Base-by-base conservation (phyloP, 2,329 filamentous ascomycete species). In the Penicillium palitans region DNA sequence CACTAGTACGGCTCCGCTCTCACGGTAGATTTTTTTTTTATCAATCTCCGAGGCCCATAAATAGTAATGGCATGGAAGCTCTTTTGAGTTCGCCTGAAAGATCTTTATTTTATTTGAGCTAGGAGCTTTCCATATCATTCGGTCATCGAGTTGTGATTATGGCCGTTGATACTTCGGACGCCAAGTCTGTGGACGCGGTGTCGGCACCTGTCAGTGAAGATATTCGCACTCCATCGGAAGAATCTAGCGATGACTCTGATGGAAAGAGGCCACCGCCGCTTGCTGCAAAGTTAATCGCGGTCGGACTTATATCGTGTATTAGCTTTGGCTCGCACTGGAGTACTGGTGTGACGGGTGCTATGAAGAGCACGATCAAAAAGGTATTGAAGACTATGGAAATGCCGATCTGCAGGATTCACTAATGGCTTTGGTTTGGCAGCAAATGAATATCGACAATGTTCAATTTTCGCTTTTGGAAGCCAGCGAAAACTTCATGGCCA, bases 331-430 rank as follows among this genome's bases (percentile, higher is more conserved):
- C 82, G 0, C 80, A 81, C 24, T 87, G 84, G 84, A 85, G 83
- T 61, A 78, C 77, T n/a, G 83, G 84, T 2, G 81, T 87, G 1
- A 86, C 83, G 0, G 81, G 82, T 10, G 84, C 84, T 1, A 82
- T 87, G 79, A 87, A 87, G 67, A 83, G 76, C 19, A 86, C 83
- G 0, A 69, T 87, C 27, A 87, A 87, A 62, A 86, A 85, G 77
- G 71, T 71, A 61, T 8, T 10, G 64, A 42, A 37, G 13, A 7
- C 6, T 2, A 27, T 33, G 19, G 21, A 31, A 10, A 39, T 8
- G 17, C 27, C 17, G 29, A 33, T 46, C 1, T 7, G 33, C 5
- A 33, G 31, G 4, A 21, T 24, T 31, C 2, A 7, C 45, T 42
- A 10, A 48, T 6, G 4, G 12, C 0, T 9, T 29, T n/a, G 15